A percentile compares a stretch with the other conserved stretches of the same genome.
phyloP scores from a whole-genome alignment of 1,284 basidiomycete species.

The Apiotrichum veenhuisii region DNA sequence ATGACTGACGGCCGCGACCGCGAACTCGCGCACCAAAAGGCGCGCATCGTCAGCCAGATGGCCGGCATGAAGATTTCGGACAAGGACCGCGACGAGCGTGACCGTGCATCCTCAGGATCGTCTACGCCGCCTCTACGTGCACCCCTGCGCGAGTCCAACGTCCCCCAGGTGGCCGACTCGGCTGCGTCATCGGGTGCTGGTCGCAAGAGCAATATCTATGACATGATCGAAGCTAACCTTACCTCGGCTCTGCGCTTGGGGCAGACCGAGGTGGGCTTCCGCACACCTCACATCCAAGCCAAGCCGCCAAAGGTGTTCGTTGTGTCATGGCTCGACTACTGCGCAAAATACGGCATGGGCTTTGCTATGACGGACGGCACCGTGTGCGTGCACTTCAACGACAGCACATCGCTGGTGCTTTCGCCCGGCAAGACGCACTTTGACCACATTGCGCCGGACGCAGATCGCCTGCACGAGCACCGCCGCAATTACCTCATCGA shows the following conservation, averaged over 20 bases:
- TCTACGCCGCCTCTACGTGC: neutral
- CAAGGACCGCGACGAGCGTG: neutral
- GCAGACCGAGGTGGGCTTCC: neutral
- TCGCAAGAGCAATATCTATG: slow-evolving; percentile 5
- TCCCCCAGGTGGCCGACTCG: neutral
- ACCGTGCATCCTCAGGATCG: neutral
- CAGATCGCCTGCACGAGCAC: slow-evolving; percentile 23
- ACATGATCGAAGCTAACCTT: slow-evolving; percentile 58
- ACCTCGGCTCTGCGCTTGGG: slow-evolving; percentile 45
- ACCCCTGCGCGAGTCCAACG: slow-evolving; percentile 7
- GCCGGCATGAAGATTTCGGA: slow-evolving; percentile 46
- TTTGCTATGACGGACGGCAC: slow-evolving; percentile 93
- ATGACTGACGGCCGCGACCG: slow-evolving; percentile 34
- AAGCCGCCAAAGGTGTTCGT: slow-evolving; percentile 78
- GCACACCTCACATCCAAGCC: neutral
- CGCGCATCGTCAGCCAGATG: slow-evolving; percentile 85
- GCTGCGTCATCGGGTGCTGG: neutral
- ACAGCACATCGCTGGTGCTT: slow-evolving; percentile 80
- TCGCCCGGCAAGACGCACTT: slow-evolving; percentile 83
- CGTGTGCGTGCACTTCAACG: slow-evolving; percentile 93
- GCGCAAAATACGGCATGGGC: slow-evolving; percentile 97
- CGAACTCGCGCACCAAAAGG: slow-evolving; percentile 73
- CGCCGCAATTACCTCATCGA: slow-evolving; percentile 46
- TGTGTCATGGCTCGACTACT: slow-evolving; percentile 96
- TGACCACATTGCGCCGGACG: slow-evolving; percentile 62